Percentiles rank a stretch among this genome's conserved stretches.
phyloP scores from a whole-genome alignment of 2,329 filamentous ascomycete genomes.

The Neopestalotiopsis sp. region DNA sequence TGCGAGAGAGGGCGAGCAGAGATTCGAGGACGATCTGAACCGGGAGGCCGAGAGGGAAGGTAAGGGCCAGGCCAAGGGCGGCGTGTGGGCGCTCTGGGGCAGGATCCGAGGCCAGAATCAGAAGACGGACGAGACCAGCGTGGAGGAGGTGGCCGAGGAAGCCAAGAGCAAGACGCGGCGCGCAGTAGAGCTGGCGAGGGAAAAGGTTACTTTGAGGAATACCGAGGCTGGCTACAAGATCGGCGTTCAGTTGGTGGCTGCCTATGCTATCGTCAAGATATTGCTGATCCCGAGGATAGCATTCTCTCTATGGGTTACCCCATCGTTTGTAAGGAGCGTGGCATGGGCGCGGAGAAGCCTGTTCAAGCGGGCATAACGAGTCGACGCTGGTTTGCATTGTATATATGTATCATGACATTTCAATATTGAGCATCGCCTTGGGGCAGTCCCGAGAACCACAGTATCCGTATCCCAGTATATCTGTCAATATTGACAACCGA shows the following conservation, averaged over 20 bases:
- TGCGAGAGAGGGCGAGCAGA: slow-evolving; percentile 28
- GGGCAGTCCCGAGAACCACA: background rate
- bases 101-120: slow-evolving; percentile 41
- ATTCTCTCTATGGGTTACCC: slow-evolving; percentile 85
- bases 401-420: background rate
- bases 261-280: slow-evolving; percentile 89
- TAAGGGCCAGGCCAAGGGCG: slow-evolving; percentile 30
- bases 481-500: too few species aligned
- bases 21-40: slow-evolving; percentile 29
- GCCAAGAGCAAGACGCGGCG: slow-evolving; percentile 23
- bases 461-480: too few species aligned
- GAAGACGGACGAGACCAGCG: slow-evolving; percentile 28
- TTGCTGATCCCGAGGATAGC: slow-evolving; percentile 79
- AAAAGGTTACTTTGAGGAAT: slow-evolving; percentile 32
- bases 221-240: slow-evolving; percentile 52
- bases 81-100: slow-evolving; percentile 22
- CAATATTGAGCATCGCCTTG: background rate
- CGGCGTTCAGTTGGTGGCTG: slow-evolving; percentile 78
- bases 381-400: background rate
- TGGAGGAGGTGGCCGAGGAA: slow-evolving; percentile 15
- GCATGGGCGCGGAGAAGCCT: slow-evolving; percentile 43
- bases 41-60: slow-evolving; percentile 35
- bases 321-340: slow-evolving; percentile 82
- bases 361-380: slow-evolving; percentile 25
- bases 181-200: slow-evolving; percentile 31